Evolutionary conservation across 225 moss, liverwort and hornwort genomes (phyloP).

Genomic region (Sphagnum contortum): DNA sequence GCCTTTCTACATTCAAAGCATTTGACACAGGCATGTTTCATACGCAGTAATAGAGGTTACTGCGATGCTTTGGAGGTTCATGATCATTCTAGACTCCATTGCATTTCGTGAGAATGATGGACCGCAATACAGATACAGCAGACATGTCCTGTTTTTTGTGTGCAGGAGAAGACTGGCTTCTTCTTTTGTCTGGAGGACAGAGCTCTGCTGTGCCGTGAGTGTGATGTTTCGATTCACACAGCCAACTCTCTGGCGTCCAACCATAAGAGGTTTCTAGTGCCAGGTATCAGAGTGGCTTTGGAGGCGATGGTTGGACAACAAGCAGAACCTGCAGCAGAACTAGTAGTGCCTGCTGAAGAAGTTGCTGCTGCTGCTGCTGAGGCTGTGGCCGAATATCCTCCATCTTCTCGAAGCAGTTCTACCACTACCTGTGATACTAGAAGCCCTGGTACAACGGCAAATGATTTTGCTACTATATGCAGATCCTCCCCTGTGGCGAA

Average conservation of each 20-base stretch:
- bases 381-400: not conserved
- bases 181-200: constrained; percentile 88
- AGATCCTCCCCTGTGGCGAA: not conserved
- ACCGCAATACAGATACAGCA: too few relatives aligned
- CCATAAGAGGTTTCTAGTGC: constrained; percentile 68
- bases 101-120: too few relatives aligned
- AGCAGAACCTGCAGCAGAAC: not conserved
- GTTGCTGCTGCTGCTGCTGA: constrained; percentile 1
- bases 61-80: not conserved
- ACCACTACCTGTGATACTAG: too few relatives aligned
- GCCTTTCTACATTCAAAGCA: too few relatives aligned
- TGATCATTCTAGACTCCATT: not conserved
- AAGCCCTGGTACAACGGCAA: not conserved
- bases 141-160: not conserved
- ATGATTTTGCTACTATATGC: not conserved
- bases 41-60: too few relatives aligned
- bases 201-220: constrained; percentile 77
- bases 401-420: not conserved
- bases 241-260: constrained; percentile 43
- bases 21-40: too few relatives aligned
- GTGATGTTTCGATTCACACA: constrained; percentile 77
- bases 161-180: constrained; percentile 74
- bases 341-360: constrained; percentile 5
- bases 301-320: constrained; percentile 28
- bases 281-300: constrained; percentile 63